These are phyloP conservation scores for Globisporangium iwayamae DNA, from an alignment of 352 stramenopile species.

Conservation along the genomic window DNA sequence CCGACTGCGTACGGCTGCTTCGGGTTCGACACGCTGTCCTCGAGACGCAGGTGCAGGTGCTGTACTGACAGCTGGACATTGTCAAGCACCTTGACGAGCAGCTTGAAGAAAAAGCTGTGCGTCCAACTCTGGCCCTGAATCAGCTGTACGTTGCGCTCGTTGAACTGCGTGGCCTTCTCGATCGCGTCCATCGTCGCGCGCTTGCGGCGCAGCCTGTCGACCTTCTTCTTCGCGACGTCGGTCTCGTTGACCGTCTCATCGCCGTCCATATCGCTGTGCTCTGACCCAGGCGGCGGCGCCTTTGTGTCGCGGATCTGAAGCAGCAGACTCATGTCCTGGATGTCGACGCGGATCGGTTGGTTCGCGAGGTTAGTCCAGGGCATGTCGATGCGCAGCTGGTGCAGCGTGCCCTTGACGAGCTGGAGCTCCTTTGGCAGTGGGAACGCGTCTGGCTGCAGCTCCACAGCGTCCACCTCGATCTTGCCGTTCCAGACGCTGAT, in stretches of 20 bases:
- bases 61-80: constrained; percentile 83
- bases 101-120: constrained; percentile 75
- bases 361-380: constrained; percentile 71
- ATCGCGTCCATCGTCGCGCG: constrained; percentile 73
- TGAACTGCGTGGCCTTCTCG: constrained; percentile 69
- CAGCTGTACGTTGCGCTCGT: constrained; percentile 34
- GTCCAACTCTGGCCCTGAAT: constrained; percentile 39
- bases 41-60: constrained; percentile 68
- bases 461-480: constrained; percentile 79
- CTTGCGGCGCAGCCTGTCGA: constrained; percentile 62
- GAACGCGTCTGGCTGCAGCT: constrained; percentile 73
- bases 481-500: constrained; percentile 86
- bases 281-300: constrained; percentile 14
- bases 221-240: constrained; percentile 20
- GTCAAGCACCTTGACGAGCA: constrained; percentile 78
- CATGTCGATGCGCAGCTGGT: constrained; percentile 70
- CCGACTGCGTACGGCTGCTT: constrained; percentile 52
- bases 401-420: constrained; percentile 73
- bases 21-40: constrained; percentile 57
- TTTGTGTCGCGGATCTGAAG: constrained; percentile 43
- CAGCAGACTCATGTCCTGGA: constrained; percentile 74
- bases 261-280: background rate
- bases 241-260: constrained; percentile 3
- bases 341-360: constrained; percentile 73
- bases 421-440: constrained; percentile 59